phyloP scores from a whole-genome alignment of 2,329 filamentous ascomycete genomes.

The Leptographium galeiforme region DNA sequence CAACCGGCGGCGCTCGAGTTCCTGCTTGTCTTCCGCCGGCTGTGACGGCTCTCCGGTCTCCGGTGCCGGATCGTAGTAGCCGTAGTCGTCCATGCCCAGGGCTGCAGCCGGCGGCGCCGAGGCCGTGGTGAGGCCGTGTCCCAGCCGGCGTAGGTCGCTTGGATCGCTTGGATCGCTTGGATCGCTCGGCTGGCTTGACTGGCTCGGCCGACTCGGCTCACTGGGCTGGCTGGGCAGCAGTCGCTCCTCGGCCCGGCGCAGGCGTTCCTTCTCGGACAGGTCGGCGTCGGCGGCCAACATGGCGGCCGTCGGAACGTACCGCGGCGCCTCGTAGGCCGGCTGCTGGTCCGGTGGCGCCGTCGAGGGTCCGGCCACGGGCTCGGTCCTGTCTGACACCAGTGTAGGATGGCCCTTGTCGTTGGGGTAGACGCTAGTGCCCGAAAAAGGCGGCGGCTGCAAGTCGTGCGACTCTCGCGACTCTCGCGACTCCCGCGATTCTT shows the following conservation, averaged over 20 bases:
- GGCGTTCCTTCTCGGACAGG: slow-evolving; percentile 68
- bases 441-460: background rate
- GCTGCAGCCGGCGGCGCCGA: slow-evolving; percentile 35
- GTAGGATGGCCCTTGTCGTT: slow-evolving; percentile 2
- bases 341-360: background rate
- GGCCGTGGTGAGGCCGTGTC: slow-evolving; percentile 18
- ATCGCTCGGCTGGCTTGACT: too few relatives aligned
- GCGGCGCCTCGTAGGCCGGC: slow-evolving; percentile 15
- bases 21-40: slow-evolving; percentile 59
- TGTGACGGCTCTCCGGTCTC: background rate
- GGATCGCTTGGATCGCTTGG: too few relatives aligned
- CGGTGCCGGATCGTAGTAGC: background rate
- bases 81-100: slow-evolving; percentile 13
- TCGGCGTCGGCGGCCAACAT: slow-evolving; percentile 38
- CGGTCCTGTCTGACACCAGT: background rate
- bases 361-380: background rate
- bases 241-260: slow-evolving; percentile 63
- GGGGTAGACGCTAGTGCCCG: slow-evolving; percentile 3
- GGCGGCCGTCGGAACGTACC: slow-evolving; percentile 46
- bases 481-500: slow-evolving; percentile 13
- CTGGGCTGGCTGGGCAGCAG: slow-evolving; percentile 72
- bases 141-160: too few relatives aligned
- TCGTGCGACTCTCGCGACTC: slow-evolving; percentile 11
- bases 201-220: slow-evolving; percentile 10
- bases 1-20: slow-evolving; percentile 55